Conservation (phyloP, 2,329 filamentous ascomycete species). For the Pseudogymnoascus sp. region DNA sequence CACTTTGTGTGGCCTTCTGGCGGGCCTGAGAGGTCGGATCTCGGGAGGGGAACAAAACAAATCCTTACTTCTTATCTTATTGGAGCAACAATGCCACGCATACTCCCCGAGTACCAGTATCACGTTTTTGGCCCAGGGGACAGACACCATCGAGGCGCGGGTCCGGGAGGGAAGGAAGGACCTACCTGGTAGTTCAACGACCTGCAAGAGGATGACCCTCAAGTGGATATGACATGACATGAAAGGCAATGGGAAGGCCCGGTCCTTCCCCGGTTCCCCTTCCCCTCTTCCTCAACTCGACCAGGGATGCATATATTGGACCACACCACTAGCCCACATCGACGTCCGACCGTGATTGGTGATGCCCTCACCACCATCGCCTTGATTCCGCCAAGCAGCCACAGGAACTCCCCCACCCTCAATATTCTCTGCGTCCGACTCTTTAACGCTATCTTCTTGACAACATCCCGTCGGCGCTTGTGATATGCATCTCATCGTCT, state of each 20-base stretch:
- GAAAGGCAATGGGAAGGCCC: not conserved
- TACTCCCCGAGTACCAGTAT: not conserved
- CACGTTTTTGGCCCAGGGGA: not conserved
- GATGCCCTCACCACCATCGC: not conserved
- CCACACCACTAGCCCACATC: not conserved
- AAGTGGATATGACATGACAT: not conserved
- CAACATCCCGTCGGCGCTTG: not conserved
- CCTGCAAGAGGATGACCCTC: not conserved
- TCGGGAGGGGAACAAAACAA: not conserved
- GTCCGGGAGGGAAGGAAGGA: not conserved
- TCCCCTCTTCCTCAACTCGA: not conserved
- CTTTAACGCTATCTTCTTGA: not conserved
- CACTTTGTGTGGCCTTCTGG: not conserved
- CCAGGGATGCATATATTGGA: not conserved
- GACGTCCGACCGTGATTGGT: not conserved
- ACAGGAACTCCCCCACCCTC: not conserved
- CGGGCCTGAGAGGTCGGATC: not conserved
- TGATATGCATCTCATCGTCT: constrained; percentile 6
- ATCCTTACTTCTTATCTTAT: not conserved
- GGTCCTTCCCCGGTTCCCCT: not conserved
- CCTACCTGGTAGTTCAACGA: not conserved
- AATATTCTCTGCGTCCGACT: not conserved
- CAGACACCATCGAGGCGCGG: not conserved
- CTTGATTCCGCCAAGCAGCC: not conserved
- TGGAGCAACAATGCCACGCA: not conserved